phyloP scores from a whole-genome alignment of 2,329 filamentous ascomycete species.

The Diaporthe sp. region DNA sequence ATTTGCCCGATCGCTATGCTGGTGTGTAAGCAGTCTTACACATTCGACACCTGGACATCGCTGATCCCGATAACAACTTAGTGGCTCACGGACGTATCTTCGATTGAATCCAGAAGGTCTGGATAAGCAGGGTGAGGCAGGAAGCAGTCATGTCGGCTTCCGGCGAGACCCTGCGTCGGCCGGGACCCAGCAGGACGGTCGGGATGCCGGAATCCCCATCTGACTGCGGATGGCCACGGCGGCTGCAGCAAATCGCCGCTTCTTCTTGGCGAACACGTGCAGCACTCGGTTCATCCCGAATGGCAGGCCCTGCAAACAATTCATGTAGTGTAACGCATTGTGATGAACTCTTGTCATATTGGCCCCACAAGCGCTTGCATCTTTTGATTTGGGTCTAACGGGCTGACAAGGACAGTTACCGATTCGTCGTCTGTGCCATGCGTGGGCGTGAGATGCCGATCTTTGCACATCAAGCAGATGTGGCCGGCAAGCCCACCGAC shows the following conservation, averaged over 20 bases:
- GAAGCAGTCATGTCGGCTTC: not conserved
- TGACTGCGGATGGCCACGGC: conserved; percentile 8
- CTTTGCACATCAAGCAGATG: not conserved
- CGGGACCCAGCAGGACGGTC: conserved; percentile 4
- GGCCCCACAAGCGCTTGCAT: conserved; percentile 45
- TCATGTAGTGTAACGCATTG: not conserved
- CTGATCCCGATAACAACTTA: not conserved
- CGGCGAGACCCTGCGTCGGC: conserved; percentile 3
- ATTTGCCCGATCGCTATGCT: conserved; percentile 4
- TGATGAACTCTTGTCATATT: not conserved
- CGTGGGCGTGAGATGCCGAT: not conserved
- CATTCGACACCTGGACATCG: not conserved
- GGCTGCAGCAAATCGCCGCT: conserved; percentile 19
- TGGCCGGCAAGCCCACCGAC: not conserved
- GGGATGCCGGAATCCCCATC: not conserved
- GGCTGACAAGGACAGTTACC: not conserved
- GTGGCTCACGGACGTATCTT: not conserved
- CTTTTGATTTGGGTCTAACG: not conserved
- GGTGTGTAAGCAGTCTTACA: conserved; percentile 30
- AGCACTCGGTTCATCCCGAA: conserved; percentile 13
- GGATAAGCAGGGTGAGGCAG: not conserved
- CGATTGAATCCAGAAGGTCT: not conserved
- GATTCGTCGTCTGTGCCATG: not conserved
- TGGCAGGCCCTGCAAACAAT: not conserved
- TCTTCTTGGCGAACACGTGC: conserved; percentile 24